Base-by-base conservation (phyloP, 2,329 filamentous ascomycete genomes). In the Beauveria asiatica region DNA sequence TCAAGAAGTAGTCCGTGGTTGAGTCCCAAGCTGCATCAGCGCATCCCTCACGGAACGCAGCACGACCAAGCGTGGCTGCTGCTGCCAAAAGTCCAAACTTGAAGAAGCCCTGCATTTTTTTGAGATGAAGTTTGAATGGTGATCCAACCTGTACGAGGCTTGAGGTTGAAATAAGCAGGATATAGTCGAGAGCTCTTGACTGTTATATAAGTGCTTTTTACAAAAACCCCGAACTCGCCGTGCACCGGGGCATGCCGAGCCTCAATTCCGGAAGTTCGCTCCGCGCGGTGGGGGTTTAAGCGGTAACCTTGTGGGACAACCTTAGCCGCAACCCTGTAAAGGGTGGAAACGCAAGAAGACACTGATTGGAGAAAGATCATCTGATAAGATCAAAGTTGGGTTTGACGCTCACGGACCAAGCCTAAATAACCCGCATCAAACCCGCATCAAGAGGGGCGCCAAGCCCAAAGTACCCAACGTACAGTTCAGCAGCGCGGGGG, bases 21-120 rank as follows among this genome's bases (percentile, higher is more conserved):
- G 60, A 53, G 39, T 61, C 23, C 60, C 60, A 61, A 13, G 55
- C n/a, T 17, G 60, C 60, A 25, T 61, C 55, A 16, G 55, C 55
- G 21, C 60, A 61, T 17, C 55, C 60, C 3, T 52, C 55, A 7
- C 42, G 41, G 48, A 59, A 61, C 16, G 60, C 49, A 19, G 60
- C 60, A 11, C 48, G 42, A 21, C 49, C 16, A 8, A 59, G 25
- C 19, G 60, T 37, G 33, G 60, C 60, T 16, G 52, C 52, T 0
- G 39, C 52, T 8, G 52, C 39, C 23, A 54, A 25, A 8, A 54
- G 52, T 8, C 52, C 39, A 27, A 54, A 21, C 52, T 54, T 54
- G 39, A 54, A 44, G 52, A 42, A 27, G n/a, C 51, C 37, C 37
- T 54, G 52, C 52, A 54, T 54, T n/a, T 23, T 23, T 21, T 44